These are phyloP conservation scores for Coleophoma eucalyptorum DNA, from an alignment of 2,329 filamentous ascomycete species.

Conservation along the genomic window DNA sequence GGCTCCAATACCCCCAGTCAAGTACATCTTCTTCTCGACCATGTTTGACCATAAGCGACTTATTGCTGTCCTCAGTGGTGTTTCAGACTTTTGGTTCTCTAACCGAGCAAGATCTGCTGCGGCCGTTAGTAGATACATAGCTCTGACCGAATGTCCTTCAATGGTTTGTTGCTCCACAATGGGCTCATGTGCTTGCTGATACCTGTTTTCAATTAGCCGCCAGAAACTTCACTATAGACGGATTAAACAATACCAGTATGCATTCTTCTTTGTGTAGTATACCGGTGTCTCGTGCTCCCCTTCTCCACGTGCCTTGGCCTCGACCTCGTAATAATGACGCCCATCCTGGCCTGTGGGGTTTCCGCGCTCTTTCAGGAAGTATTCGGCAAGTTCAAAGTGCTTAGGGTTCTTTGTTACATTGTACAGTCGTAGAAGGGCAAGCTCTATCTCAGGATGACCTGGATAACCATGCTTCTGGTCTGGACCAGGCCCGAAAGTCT, in stretches of 20 bases:
- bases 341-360: conserved; percentile 45
- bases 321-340: conserved; percentile 50
- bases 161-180: conserved; percentile 49
- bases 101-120: conserved; percentile 50
- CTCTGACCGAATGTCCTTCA: conserved; percentile 56
- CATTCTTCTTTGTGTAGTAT: conserved; percentile 37
- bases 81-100: conserved; percentile 10
- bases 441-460: conserved; percentile 53
- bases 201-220: conserved; percentile 41
- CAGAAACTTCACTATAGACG: background rate
- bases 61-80: conserved; percentile 28
- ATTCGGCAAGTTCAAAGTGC: conserved; percentile 44
- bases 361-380: conserved; percentile 55
- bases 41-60: conserved; percentile 54
- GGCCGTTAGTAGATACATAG: conserved; percentile 56
- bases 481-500: conserved; percentile 45
- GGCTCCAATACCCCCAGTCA: conserved; percentile 57
- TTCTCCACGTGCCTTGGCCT: conserved; percentile 47
- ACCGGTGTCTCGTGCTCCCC: conserved; percentile 40
- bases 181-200: conserved; percentile 53
- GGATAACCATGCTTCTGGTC: conserved; percentile 54
- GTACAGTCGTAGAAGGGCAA: conserved; percentile 42
- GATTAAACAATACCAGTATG: conserved; percentile 28
- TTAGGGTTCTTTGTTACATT: conserved; percentile 32
- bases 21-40: conserved; percentile 57